Evolutionary conservation across 2,329 filamentous ascomycete genomes (phyloP).

Genomic region (Mariannaea sp.): DNA sequence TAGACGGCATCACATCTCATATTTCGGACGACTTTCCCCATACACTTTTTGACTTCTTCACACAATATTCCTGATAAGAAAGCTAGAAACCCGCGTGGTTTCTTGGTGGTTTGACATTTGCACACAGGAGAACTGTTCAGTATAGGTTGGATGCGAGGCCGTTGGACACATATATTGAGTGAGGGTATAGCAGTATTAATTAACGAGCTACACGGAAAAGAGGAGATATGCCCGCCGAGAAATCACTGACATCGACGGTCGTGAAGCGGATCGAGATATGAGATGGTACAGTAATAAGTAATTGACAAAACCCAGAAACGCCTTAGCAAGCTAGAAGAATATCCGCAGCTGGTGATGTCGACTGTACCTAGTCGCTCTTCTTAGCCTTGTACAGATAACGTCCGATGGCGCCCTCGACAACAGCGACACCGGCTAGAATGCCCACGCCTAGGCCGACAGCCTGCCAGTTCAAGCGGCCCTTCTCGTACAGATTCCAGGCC

Average conservation of each 20-base stretch:
- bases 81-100: no score
- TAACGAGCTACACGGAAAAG: constrained; percentile 9
- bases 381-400: constrained; percentile 50
- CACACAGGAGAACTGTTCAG: no score
- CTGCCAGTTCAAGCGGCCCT: constrained; percentile 56
- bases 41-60: no score
- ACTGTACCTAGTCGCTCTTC: constrained; percentile 36
- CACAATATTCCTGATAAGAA: no score
- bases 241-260: constrained; percentile 4
- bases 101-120: not conserved
- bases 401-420: constrained; percentile 55
- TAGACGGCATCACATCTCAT: constrained; percentile 38
- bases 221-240: constrained; percentile 26
- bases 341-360: not conserved
- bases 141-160: no score
- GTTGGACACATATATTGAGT: constrained; percentile 27
- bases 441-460: constrained; percentile 56
- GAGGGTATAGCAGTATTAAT: constrained; percentile 31
- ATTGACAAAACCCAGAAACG: constrained; percentile 13
- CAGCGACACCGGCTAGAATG: constrained; percentile 54
- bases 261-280: constrained; percentile 17
- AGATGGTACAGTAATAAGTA: not conserved
- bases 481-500: constrained; percentile 61
- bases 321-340: constrained; percentile 2
- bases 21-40: not conserved